Percentiles rank a stretch among this genome's conserved stretches.
phyloP scores from a whole-genome alignment of 768 basidiomycete genomes.

The Leccinum obscurum region DNA sequence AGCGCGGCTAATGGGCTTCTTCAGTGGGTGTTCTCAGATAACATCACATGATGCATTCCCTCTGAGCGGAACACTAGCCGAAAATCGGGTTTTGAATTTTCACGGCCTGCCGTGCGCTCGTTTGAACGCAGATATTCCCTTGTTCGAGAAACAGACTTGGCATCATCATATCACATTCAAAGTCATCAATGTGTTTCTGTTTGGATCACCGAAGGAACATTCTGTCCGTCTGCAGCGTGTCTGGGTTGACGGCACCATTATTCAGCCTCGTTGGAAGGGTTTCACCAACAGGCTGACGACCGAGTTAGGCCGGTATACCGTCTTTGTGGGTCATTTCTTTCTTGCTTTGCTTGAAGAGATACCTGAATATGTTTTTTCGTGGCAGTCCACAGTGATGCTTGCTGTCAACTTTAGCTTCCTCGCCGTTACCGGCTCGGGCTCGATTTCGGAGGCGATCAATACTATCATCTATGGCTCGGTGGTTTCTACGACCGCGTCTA shows the following conservation, averaged over 20 bases:
- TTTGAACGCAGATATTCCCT: conserved; percentile 9
- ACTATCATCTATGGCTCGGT: conserved; percentile 16
- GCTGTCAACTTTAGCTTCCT: conserved; percentile 21
- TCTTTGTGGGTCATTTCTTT: conserved; percentile 9
- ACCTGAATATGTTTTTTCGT: background rate
- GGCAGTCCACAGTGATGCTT: conserved; percentile 19
- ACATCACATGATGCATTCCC: background rate
- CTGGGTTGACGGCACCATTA: conserved; percentile 15
- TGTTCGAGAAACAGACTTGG: conserved; percentile 9
- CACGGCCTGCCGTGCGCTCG: conserved; percentile 14
- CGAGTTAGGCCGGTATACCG: conserved; percentile 14
- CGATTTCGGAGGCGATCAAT: background rate
- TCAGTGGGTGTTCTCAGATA: conserved; percentile 8
- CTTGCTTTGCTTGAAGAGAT: background rate
- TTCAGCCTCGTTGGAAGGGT: conserved; percentile 16
- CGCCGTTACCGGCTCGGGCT: background rate
- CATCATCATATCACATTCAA: background rate
- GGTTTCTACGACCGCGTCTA: conserved; percentile 11
- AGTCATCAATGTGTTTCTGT: background rate
- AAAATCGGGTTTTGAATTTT: conserved; percentile 17
- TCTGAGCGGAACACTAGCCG: conserved; percentile 4
- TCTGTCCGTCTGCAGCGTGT: conserved; percentile 14
- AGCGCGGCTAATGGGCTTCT: conserved; percentile 16
- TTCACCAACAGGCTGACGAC: conserved; percentile 5
- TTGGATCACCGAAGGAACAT: conserved; percentile 11